Evolutionary conservation across 2,329 filamentous ascomycete genomes (phyloP), one percentile per base, ranked within the genome.

Genomic region (Neofusicoccum sp.): DNA sequence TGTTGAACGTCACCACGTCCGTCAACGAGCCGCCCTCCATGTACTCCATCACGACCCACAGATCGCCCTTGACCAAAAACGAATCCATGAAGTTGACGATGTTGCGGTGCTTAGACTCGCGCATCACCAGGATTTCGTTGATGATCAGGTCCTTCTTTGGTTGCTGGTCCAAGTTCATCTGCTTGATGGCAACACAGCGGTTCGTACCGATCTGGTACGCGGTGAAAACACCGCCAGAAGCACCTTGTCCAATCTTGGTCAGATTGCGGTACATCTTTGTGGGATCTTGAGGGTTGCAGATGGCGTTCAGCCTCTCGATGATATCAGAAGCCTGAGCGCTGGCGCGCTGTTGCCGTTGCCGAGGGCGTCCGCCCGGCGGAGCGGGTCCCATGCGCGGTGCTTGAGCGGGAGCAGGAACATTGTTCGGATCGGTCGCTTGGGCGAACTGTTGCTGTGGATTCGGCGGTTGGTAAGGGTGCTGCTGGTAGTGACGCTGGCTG

Each of bases 71-170:
- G 64, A 93, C 90, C 9, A 99, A 83, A 76, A 93, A 98, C 76
- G 93, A 97, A 81, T 98, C 95, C 80, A 98, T 94, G 78, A 98
- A 99, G 78, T 99, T 99, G 79, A 99, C 95, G 78, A 99, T 96
- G 75, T 98, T 98, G 71, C 93, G 94, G 75, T 99, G 95, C 64
- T 92, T 95, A 82, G 93, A 97, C 72, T 98, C 95, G 80, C 96
- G 97, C 95, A 99, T 99, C 64, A 99, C 95, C 64, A 99, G 80
- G 69, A 99, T 99, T 76, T 99, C 95, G 77, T 99, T 99, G 79
- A 99, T 97, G 72, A 99, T 99, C 54, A 98, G 82, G 71, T 99
- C 95, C 78, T 99, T 99, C 85, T 98, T 98, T 2, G 95, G 95
- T 73, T 99, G 95, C 78, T 98, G 91, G 77, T 98, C 95, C 62